Percentiles rank a stretch among this genome's conserved stretches.
phyloP scores from a whole-genome alignment of 1,284 basidiomycete species.

The Ustilago sp. region DNA sequence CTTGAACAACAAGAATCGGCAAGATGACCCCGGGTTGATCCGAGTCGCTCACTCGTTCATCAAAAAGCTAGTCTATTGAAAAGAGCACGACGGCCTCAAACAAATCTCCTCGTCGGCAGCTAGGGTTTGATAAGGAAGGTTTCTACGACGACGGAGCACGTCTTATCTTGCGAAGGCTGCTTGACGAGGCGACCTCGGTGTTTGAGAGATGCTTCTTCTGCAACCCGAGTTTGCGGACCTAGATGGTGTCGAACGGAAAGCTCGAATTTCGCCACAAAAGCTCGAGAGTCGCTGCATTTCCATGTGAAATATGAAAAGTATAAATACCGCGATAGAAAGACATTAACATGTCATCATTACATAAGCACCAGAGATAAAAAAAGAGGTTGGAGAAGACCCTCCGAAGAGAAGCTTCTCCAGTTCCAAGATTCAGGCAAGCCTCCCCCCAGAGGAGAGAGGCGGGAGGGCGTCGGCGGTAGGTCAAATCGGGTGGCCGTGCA shows the following conservation, averaged over 20 bases:
- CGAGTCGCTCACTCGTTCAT: too few relatives aligned
- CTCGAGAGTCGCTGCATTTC: not conserved
- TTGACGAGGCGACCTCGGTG: not conserved
- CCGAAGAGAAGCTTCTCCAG: slow-evolving; percentile 37
- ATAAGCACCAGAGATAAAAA: slow-evolving; percentile 24
- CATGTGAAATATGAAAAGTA: slow-evolving; percentile 20
- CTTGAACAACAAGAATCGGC: too few relatives aligned
- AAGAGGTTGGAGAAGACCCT: slow-evolving; percentile 24
- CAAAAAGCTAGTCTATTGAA: too few relatives aligned
- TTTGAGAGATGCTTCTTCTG: not conserved
- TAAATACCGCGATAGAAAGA: not conserved
- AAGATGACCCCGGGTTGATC: too few relatives aligned
- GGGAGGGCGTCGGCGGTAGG: slow-evolving; percentile 57
- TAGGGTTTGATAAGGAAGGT: too few relatives aligned
- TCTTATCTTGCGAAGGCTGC: too few relatives aligned
- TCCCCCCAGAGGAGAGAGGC: slow-evolving; percentile 57
- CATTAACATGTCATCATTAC: slow-evolving; percentile 24
- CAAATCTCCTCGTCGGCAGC: too few relatives aligned
- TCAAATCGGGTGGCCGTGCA: slow-evolving; percentile 59
- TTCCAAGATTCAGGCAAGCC: slow-evolving; percentile 56
- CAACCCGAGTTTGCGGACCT: not conserved
- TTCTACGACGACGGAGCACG: too few relatives aligned
- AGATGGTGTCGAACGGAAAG: slow-evolving; percentile 4
- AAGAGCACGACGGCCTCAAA: too few relatives aligned
- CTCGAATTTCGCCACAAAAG: slow-evolving; percentile 18